Percentiles rank a stretch among this genome's conserved stretches.
These are phyloP conservation scores for Alternaria burnsii DNA, from an alignment of 2,329 filamentous ascomycete species.

Conservation along the genomic window DNA sequence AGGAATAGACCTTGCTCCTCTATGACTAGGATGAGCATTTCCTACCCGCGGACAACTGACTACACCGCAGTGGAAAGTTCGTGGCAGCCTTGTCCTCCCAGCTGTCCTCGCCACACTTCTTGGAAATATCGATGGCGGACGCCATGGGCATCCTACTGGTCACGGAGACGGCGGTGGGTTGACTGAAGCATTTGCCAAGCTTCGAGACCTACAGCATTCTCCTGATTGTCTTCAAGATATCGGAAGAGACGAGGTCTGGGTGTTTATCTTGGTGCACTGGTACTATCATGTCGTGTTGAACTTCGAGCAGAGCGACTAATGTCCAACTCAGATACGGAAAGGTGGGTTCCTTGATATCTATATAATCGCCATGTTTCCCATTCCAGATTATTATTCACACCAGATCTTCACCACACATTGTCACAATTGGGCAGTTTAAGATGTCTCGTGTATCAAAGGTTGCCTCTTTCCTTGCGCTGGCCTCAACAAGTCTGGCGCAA, in stretches of 20 bases:
- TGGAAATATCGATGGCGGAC: conserved; percentile 39
- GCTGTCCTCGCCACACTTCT: conserved; percentile 26
- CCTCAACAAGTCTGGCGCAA: conserved; percentile 29
- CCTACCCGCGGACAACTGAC: neutral
- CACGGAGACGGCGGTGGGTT: neutral
- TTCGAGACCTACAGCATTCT: conserved; percentile 14
- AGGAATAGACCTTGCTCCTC: conserved; percentile 7
- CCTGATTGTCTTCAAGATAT: conserved; percentile 1
- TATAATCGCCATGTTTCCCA: conserved; percentile 12
- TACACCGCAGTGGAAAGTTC: conserved; percentile 3
- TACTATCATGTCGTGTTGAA: neutral
- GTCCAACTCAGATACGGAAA: neutral
- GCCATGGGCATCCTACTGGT: conserved; percentile 11
- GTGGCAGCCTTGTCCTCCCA: conserved; percentile 5
- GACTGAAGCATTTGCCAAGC: neutral
- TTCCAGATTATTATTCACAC: neutral
- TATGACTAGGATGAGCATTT: conserved; percentile 5
- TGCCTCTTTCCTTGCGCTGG: conserved; percentile 29
- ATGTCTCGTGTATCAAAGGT: conserved; percentile 31
- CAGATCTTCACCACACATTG: conserved; percentile 4
- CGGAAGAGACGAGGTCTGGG: neutral
- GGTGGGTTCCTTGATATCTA: conserved; percentile 14
- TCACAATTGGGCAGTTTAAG: conserved; percentile 6
- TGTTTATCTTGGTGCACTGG: conserved; percentile 2
- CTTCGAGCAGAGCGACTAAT: neutral